Conservation (phyloP, 2,329 filamentous ascomycete genomes). For the Cryphonectria parasitica region DNA sequence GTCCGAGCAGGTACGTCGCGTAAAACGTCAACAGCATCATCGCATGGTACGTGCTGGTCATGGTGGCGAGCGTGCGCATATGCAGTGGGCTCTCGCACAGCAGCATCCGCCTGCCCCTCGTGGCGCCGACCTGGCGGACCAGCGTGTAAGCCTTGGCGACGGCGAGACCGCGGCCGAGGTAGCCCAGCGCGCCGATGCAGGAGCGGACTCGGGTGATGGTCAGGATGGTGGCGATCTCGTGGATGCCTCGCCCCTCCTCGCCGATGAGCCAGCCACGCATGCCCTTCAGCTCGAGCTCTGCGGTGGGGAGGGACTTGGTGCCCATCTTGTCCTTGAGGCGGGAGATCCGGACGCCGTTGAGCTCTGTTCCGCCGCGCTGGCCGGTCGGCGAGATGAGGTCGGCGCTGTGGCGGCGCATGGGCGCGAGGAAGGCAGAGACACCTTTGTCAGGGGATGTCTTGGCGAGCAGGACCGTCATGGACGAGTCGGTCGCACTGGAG, state of each 20-base stretch:
- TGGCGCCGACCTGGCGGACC: conserved; percentile 56
- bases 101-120: conserved; percentile 47
- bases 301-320: conserved; percentile 71
- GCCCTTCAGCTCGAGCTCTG: conserved; percentile 68
- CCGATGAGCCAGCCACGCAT: conserved; percentile 71
- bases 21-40: conserved; percentile 61
- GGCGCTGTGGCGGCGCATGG: conserved; percentile 54
- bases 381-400: conserved; percentile 29
- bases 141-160: conserved; percentile 62
- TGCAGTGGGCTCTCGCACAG: conserved; percentile 60
- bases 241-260: conserved; percentile 66
- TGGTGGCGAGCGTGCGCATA: conserved; percentile 59
- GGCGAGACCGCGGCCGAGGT: conserved; percentile 58
- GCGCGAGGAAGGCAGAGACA: conserved; percentile 67
- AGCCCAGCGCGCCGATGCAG: conserved; percentile 55
- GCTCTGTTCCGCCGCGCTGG: conserved; percentile 42
- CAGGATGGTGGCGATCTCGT: conserved; percentile 69
- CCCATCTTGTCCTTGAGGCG: conserved; percentile 75
- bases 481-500: conserved; percentile 66
- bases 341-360: conserved; percentile 71
- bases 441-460: conserved; percentile 53
- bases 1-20: conserved; percentile 57
- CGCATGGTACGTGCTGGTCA: conserved; percentile 59
- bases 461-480: conserved; percentile 68
- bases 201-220: conserved; percentile 68